Evolutionary conservation across 192 early-diverging fungal species (phyloP).

Genomic region (Entomortierella parvispora): DNA sequence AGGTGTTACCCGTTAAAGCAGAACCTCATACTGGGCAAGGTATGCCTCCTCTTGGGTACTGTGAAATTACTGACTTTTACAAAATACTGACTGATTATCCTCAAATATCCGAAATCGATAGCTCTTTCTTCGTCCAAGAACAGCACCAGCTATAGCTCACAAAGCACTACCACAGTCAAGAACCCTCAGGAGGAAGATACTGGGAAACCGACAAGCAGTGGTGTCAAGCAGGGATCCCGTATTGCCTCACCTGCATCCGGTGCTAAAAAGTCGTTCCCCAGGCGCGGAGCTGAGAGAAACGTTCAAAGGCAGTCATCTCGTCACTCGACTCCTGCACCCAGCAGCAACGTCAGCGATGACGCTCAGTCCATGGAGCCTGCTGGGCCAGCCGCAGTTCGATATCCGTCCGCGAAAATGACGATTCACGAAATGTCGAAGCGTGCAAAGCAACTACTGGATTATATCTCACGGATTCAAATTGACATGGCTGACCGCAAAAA

Average conservation of each 20-base stretch:
- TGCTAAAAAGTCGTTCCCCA: conserved; percentile 14
- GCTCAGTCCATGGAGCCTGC: conserved; percentile 41
- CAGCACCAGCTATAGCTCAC: too few relatives aligned
- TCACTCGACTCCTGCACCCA: conserved; percentile 29
- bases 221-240: conserved; percentile 5
- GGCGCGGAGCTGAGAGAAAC: conserved; percentile 4
- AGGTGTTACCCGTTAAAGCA: neutral
- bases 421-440: conserved; percentile 74
- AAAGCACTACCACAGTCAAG: conserved; percentile 3
- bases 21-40: too few relatives aligned
- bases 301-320: conserved; percentile 17
- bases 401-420: conserved; percentile 63
- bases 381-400: conserved; percentile 62
- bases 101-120: too few relatives aligned
- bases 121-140: too few relatives aligned
- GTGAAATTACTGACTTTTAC: too few relatives aligned
- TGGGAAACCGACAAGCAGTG: neutral
- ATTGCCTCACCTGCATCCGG: neutral
- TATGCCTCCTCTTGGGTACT: neutral
- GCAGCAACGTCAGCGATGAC: conserved; percentile 12
- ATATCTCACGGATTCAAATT: conserved; percentile 62
- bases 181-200: neutral
- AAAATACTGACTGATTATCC: too few relatives aligned
- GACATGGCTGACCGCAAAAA: conserved; percentile 55
- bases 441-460: conserved; percentile 73